These are phyloP conservation scores for Paramyrothecium sp. DNA, from an alignment of 2,329 filamentous ascomycete species.

Conservation along the genomic window DNA sequence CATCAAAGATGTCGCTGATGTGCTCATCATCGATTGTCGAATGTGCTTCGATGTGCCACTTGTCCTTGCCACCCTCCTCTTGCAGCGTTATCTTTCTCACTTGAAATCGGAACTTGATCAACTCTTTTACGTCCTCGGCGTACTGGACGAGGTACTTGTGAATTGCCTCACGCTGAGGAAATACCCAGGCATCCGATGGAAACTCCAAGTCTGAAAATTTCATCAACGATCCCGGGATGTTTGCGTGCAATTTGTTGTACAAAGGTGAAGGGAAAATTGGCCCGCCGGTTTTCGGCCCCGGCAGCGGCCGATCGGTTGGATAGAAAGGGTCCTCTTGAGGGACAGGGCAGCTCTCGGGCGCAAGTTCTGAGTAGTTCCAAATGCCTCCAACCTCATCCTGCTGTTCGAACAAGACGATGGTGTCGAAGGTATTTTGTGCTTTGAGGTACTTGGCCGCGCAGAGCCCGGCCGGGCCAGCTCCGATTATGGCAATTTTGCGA, in stretches of 20 bases:
- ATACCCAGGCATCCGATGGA: slow-evolving; percentile 62
- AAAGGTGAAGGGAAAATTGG: slow-evolving; percentile 78
- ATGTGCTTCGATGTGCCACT: slow-evolving; percentile 61
- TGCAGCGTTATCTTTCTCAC: slow-evolving; percentile 57
- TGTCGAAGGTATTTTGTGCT: slow-evolving; percentile 65
- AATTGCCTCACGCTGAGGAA: slow-evolving; percentile 71
- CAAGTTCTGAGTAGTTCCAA: slow-evolving; percentile 72
- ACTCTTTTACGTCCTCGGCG: slow-evolving; percentile 61
- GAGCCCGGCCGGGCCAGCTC: slow-evolving; percentile 78
- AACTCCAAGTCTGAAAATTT: slow-evolving; percentile 71
- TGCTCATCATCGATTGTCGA: slow-evolving; percentile 43
- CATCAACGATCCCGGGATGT: slow-evolving; percentile 83
- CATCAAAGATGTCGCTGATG: slow-evolving; percentile 60
- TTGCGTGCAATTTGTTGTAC: slow-evolving; percentile 81
- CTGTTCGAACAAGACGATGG: slow-evolving; percentile 80
- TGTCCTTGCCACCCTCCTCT: slow-evolving; percentile 29
- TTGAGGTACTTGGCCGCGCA: slow-evolving; percentile 77
- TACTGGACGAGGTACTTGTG: slow-evolving; percentile 73
- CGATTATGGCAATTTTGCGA: slow-evolving; percentile 71
- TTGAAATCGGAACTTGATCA: slow-evolving; percentile 69
- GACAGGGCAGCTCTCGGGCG: slow-evolving; percentile 47
- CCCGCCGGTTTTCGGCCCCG: slow-evolving; percentile 32
- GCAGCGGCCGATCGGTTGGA: slow-evolving; percentile 62
- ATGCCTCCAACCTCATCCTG: slow-evolving; percentile 74
- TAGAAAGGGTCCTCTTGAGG: slow-evolving; percentile 69